Conservation (phyloP, 495 filamentous ascomycete species). For the Podospora anserina region DNA sequence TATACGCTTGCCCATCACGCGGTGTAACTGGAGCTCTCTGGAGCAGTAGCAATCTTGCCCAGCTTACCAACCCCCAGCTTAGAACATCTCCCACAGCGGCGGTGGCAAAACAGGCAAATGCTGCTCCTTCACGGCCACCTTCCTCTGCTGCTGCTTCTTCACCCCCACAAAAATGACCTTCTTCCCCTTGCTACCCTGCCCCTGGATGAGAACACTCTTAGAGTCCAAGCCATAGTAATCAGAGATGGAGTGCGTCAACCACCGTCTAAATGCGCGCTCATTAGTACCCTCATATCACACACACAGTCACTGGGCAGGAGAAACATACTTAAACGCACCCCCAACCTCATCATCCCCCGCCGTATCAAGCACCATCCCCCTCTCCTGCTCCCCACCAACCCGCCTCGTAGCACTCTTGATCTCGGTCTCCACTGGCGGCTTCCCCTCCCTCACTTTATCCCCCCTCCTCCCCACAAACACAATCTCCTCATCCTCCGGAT, state of each 20-base stretch:
- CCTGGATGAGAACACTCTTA: slow-evolving; percentile 65
- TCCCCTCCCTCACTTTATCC: slow-evolving; percentile 62
- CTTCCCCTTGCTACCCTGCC: slow-evolving; percentile 61
- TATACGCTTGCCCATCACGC: background rate
- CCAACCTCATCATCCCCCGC: slow-evolving; percentile 70
- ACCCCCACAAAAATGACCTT: slow-evolving; percentile 90
- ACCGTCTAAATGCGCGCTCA: slow-evolving; percentile 56
- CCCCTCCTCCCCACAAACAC: slow-evolving; percentile 85
- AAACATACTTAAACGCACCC: slow-evolving; percentile 74
- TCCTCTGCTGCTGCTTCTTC: slow-evolving; percentile 43
- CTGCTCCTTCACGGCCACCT: background rate
- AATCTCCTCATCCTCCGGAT: slow-evolving; percentile 81
- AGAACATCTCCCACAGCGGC: slow-evolving; percentile 37
- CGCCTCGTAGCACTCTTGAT: slow-evolving; percentile 50
- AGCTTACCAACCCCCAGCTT: background rate
- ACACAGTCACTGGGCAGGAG: background rate
- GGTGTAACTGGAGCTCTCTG: too few species aligned
- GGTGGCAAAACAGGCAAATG: slow-evolving; percentile 24
- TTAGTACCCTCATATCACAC: slow-evolving; percentile 6
- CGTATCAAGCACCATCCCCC: slow-evolving; percentile 77
- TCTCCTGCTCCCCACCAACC: slow-evolving; percentile 66
- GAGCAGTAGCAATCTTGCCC: too few species aligned
- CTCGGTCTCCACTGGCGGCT: slow-evolving; percentile 20
- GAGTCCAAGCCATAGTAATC: slow-evolving; percentile 88
- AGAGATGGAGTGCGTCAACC: slow-evolving; percentile 90